phyloP scores from a whole-genome alignment of 495 filamentous ascomycete species.

The Penicillium mononematosum region DNA sequence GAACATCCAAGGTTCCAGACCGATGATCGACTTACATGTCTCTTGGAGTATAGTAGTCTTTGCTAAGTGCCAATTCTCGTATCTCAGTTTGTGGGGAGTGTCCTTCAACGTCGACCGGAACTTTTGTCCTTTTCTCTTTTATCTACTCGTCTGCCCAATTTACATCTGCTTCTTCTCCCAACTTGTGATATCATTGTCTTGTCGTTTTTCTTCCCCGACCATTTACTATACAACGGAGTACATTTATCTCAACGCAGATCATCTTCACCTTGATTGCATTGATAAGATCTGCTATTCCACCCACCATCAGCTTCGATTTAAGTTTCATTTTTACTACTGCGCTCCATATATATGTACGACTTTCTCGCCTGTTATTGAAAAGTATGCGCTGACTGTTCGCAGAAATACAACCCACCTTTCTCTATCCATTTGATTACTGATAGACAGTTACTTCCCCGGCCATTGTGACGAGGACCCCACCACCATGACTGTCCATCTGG shows the following conservation, averaged over 20 bases:
- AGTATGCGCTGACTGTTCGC: neutral
- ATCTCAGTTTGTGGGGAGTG: constrained; percentile 13
- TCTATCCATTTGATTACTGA: constrained; percentile 26
- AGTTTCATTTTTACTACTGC: neutral
- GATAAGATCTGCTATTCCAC: constrained; percentile 10
- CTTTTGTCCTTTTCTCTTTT: constrained; percentile 16
- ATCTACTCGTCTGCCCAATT: constrained; percentile 13
- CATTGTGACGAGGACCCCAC: constrained; percentile 14
- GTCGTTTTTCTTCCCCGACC: neutral
- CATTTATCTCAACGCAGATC: constrained; percentile 3
- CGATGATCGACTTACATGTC: constrained; percentile 9
- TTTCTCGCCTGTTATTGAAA: neutral
- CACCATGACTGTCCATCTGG: constrained; percentile 41
- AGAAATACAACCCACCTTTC: constrained; percentile 6
- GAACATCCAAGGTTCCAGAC: constrained; percentile 14
- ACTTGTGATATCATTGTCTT: constrained; percentile 4
- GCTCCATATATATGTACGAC: neutral
- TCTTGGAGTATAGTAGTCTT: constrained; percentile 13
- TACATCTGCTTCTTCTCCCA: constrained; percentile 8
- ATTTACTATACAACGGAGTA: neutral
- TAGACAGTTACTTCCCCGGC: constrained; percentile 18
- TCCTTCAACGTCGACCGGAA: constrained; percentile 12
- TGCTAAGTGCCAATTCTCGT: constrained; percentile 9
- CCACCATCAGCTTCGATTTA: neutral
- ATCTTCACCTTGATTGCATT: constrained; percentile 3